Percentiles rank a stretch among this genome's conserved stretches.
These are phyloP conservation scores for Podospora bellae-mahoneyi DNA, from an alignment of 495 filamentous ascomycete species.

Conservation along the genomic window DNA sequence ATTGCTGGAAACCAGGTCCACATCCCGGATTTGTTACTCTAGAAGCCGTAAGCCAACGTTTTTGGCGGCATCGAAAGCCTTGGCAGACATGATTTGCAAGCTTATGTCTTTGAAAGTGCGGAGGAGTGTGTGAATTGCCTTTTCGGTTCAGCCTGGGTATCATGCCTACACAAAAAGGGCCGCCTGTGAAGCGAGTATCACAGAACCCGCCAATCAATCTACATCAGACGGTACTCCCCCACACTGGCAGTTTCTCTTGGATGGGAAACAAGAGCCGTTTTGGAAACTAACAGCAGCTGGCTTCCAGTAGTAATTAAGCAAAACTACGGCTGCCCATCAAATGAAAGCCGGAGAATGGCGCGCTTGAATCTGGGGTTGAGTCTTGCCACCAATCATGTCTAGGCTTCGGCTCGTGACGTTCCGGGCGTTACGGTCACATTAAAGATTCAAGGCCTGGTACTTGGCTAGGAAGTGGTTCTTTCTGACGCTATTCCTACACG, in stretches of 20 bases:
- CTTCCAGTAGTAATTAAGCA: conserved; percentile 4
- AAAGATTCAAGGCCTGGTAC: neutral
- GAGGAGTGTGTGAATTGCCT: conserved; percentile 7
- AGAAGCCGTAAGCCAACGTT: neutral
- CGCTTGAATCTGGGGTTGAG: conserved; percentile 4
- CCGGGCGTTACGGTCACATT: neutral
- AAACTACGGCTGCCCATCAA: conserved; percentile 1
- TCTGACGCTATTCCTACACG: neutral
- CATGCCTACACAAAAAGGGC: conserved; percentile 4
- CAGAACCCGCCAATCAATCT: conserved; percentile 22
- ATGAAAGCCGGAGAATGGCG: conserved; percentile 9
- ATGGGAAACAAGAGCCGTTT: neutral
- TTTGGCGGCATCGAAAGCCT: neutral
- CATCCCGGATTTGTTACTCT: neutral
- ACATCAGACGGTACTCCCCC: conserved; percentile 17
- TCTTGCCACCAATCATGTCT: conserved; percentile 19
- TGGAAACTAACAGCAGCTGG: neutral
- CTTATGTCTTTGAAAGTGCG: conserved; percentile 5
- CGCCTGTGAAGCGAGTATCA: neutral
- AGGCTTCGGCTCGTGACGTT: conserved; percentile 12
- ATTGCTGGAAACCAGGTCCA: conserved; percentile 27
- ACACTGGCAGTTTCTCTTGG: conserved; percentile 11
- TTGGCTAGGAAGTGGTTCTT: neutral
- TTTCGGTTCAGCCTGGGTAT: neutral
- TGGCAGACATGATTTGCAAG: neutral